Percentiles rank a stretch among this genome's conserved stretches.
Evolutionary conservation across 2,329 filamentous ascomycete genomes (phyloP).

Genomic region (Bipolaris victoriae): DNA sequence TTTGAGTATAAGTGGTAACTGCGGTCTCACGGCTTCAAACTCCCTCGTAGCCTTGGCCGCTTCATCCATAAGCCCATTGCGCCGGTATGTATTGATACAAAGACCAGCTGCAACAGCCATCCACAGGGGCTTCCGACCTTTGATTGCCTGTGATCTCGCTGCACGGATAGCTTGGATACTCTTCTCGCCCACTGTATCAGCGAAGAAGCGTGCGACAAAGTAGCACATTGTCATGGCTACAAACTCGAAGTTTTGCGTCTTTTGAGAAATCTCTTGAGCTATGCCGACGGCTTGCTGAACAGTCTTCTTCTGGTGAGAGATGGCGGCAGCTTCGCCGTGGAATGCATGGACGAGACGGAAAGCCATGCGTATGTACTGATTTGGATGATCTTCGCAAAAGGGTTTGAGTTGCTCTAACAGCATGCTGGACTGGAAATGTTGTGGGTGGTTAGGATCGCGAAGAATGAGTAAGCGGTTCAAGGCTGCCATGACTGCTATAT

Average conservation of each 20-base stretch:
- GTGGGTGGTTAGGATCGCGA: constrained; percentile 48
- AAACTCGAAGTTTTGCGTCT: constrained; percentile 76
- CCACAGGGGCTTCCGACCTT: constrained; percentile 36
- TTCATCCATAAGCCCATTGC: constrained; percentile 37
- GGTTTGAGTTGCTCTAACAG: constrained; percentile 71
- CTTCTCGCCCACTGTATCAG: constrained; percentile 73
- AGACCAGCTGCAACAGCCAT: constrained; percentile 41
- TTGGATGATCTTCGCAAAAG: constrained; percentile 71
- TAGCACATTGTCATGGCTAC: constrained; percentile 83
- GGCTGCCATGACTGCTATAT: constrained; percentile 55
- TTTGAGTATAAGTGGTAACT: constrained; percentile 34
- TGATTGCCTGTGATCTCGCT: constrained; percentile 34
- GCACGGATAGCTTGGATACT: constrained; percentile 57
- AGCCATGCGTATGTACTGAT: constrained; percentile 76
- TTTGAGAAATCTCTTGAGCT: constrained; percentile 72
- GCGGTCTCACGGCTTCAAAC: constrained; percentile 29
- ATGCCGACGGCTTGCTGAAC: constrained; percentile 62
- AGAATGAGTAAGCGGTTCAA: constrained; percentile 58
- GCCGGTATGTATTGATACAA: constrained; percentile 37
- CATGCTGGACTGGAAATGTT: constrained; percentile 61
- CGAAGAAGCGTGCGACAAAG: constrained; percentile 84
- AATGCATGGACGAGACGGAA: constrained; percentile 75
- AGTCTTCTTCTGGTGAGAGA: constrained; percentile 78
- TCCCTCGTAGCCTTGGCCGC: constrained; percentile 27
- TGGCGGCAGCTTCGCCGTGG: constrained; percentile 67